Percentiles rank a stretch among this genome's conserved stretches.
Evolutionary conservation across 2,329 filamentous ascomycete genomes (phyloP).

Genomic region (Exophiala lecanii-corni): DNA sequence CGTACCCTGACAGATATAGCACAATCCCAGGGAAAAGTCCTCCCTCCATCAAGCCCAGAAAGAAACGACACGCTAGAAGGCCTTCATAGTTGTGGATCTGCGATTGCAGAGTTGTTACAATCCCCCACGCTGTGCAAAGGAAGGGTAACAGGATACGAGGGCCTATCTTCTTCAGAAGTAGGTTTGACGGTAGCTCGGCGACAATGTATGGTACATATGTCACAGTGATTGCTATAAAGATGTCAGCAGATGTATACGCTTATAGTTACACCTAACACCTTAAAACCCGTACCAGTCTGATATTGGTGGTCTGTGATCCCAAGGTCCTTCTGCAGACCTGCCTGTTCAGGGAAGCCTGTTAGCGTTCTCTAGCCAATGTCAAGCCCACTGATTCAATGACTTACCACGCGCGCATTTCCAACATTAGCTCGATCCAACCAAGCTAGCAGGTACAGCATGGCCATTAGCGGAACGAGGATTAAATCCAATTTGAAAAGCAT

Average conservation of each 20-base stretch:
- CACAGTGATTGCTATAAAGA: slow-evolving; percentile 54
- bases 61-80: slow-evolving; percentile 44
- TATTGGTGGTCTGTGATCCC: slow-evolving; percentile 2
- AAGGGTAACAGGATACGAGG: slow-evolving; percentile 49
- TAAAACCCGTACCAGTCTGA: not conserved
- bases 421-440: slow-evolving; percentile 29
- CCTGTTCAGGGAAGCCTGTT: not conserved
- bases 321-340: not conserved
- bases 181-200: slow-evolving; percentile 34
- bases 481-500: not conserved
- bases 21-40: slow-evolving; percentile 22
- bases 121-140: slow-evolving; percentile 19
- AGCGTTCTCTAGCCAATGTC: not conserved
- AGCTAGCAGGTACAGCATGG: slow-evolving; percentile 35
- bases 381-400: not conserved
- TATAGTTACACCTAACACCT: no score
- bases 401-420: slow-evolving; percentile 1
- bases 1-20: not conserved
- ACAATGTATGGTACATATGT: slow-evolving; percentile 58
- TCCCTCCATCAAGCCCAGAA: slow-evolving; percentile 39
- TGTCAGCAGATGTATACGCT: not conserved
- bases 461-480: not conserved
- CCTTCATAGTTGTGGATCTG: slow-evolving; percentile 35
- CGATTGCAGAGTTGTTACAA: slow-evolving; percentile 4
- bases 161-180: slow-evolving; percentile 43